Conservation (phyloP, 306 rosid genomes). For the Canavalia gladiata region DNA sequence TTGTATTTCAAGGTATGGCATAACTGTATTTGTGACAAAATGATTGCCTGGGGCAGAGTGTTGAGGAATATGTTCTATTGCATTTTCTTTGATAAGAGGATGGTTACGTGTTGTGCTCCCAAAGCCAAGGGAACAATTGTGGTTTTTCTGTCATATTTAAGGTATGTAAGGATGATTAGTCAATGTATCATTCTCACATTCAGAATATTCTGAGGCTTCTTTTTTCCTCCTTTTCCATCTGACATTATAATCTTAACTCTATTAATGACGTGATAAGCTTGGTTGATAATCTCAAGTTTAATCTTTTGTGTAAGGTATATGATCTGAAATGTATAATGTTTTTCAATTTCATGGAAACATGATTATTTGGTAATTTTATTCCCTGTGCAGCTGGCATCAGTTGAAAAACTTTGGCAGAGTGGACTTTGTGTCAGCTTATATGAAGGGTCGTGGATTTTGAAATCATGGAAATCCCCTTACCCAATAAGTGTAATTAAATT, state of each 20-base stretch:
- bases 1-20: neutral
- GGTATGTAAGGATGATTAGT: neutral
- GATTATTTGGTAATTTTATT: constrained; percentile 38
- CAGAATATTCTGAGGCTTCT: constrained; percentile 8
- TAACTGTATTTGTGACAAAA: neutral
- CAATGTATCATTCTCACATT: neutral
- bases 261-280: constrained; percentile 3
- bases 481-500: constrained; percentile 54
- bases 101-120: neutral
- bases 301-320: neutral
- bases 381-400: constrained; percentile 60
- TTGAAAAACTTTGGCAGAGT: constrained; percentile 58
- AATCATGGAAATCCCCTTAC: constrained; percentile 47
- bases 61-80: neutral
- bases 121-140: neutral
- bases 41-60: neutral
- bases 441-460: constrained; percentile 58
- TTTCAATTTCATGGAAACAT: constrained; percentile 40
- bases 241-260: neutral
- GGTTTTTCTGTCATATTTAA: neutral
- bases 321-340: neutral
- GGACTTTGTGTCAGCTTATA: constrained; percentile 54
- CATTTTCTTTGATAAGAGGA: neutral
- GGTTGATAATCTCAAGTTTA: neutral
- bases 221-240: neutral